Conservation (phyloP, 768 basidiomycete genomes). For the Termitomyces sp. region DNA sequence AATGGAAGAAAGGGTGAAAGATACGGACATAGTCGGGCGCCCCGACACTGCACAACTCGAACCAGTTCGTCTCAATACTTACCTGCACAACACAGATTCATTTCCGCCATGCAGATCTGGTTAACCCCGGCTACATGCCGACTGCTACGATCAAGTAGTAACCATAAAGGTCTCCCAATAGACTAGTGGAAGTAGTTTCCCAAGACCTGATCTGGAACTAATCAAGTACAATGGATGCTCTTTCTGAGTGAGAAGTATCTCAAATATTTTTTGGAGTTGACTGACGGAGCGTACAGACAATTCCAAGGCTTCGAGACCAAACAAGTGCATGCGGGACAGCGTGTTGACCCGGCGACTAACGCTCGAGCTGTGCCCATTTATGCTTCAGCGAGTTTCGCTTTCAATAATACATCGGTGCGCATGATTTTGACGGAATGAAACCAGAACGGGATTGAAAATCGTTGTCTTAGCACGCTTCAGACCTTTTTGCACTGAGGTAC, state of each 20-base stretch:
- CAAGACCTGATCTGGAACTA: too few relatives aligned
- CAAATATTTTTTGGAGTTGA: neutral
- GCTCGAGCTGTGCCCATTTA: conserved; percentile 59
- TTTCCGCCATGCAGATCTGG: too few relatives aligned
- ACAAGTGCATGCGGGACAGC: conserved; percentile 55
- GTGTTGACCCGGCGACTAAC: conserved; percentile 37
- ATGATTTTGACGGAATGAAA: neutral
- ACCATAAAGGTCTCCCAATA: too few relatives aligned
- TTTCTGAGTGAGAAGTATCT: neutral
- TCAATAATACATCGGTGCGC: conserved; percentile 41
- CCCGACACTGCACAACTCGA: too few relatives aligned
- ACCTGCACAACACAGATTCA: too few relatives aligned
- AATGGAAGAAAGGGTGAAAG: too few relatives aligned
- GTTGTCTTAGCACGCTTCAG: conserved; percentile 39
- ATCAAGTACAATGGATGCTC: neutral
- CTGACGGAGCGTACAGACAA: neutral
- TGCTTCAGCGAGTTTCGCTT: conserved; percentile 44
- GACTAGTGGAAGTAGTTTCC: too few relatives aligned
- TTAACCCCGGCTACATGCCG: too few relatives aligned
- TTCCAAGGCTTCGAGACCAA: conserved; percentile 43
- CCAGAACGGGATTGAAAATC: neutral
- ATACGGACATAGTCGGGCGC: too few relatives aligned
- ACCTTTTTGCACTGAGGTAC: conserved; percentile 42
- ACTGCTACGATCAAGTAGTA: too few relatives aligned
- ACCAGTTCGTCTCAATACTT: too few relatives aligned